Base-by-base conservation (phyloP, 352 stramenopile genomes). In the Phytopythium cucurbitacearum region DNA sequence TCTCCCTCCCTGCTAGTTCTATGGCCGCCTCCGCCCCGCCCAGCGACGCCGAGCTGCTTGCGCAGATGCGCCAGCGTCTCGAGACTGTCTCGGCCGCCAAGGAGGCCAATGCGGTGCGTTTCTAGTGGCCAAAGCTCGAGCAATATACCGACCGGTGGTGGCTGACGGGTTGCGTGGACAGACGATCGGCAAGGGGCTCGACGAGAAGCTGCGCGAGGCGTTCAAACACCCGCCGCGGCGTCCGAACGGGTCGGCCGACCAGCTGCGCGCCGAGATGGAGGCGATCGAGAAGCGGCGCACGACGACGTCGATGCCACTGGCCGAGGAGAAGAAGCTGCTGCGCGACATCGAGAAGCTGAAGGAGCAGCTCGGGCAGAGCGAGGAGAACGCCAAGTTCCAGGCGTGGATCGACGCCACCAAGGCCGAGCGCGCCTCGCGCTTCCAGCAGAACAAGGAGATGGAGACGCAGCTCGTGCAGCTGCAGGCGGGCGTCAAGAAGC, bases 181-280 rank as follows among this genome's bases (percentile, higher is more conserved):
- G 61, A 59, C 73, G 35, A 49, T 68, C 13, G 79, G 79, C 41
- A 90, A 90, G 50, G 53, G 63, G 43, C 74, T 90, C 48, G 82
- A 92, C 54, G 82, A 92, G 52, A 85, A 92, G 60, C 67, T 92
- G 46, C 59, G 62, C 48, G 62, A 77, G 44, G 67, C 75, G 45
- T 81, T 89, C 57, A 92, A 90, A 63, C 76, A 71, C 53, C 65
- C 78, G 48, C 80, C 78, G 60, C 75, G 77, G 16, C 82, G 82
- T 15, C 68, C 75, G 13, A 72, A 78, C 44, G 73, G 82, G 59
- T 70, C 71, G 43, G 63, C 64, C 1, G 78, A 80, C 42, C 57
- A 78, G 28, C 49, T 90, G 21, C 66, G 79, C 33, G 62, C 73
- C 36, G 69, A 87, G 54, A 88, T 88, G 68, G 52, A 67, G 11